Evolutionary conservation across 768 basidiomycete species (phyloP).

Genomic region (Panaeolus papilionaceus): DNA sequence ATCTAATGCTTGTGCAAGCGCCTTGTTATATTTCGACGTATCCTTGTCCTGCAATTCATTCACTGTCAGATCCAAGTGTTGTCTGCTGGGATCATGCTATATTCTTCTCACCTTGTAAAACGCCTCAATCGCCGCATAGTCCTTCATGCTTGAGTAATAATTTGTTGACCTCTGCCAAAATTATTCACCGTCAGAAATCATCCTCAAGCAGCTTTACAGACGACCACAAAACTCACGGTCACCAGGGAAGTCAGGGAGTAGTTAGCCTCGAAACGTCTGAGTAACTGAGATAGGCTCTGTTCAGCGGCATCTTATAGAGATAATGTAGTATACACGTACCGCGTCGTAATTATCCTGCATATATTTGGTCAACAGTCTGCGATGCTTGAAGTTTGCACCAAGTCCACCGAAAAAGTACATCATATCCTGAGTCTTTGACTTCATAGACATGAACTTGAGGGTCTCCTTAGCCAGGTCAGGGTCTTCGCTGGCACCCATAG

Average conservation of each 20-base stretch:
- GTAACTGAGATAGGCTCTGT: constrained; percentile 46
- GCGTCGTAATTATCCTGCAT: constrained; percentile 73
- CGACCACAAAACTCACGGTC: constrained; percentile 44
- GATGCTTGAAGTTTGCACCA: constrained; percentile 58
- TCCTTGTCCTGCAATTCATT: constrained; percentile 58
- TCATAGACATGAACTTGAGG: constrained; percentile 62
- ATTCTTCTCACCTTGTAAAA: constrained; percentile 74
- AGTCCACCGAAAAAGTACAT: constrained; percentile 69
- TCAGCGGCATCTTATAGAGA: background rate
- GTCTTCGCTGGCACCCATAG: constrained; percentile 67
- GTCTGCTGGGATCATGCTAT: constrained; percentile 22
- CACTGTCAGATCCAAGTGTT: constrained; percentile 20
- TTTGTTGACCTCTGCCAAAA: constrained; percentile 39
- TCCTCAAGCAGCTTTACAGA: background rate
- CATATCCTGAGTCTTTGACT: constrained; percentile 66
- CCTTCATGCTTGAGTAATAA: constrained; percentile 66
- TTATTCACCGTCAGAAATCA: constrained; percentile 3
- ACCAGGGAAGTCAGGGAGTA: constrained; percentile 61
- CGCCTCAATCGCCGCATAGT: constrained; percentile 61
- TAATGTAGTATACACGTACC: constrained; percentile 44
- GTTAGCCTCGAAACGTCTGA: constrained; percentile 75
- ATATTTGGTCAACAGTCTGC: constrained; percentile 61
- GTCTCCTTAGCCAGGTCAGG: constrained; percentile 63
- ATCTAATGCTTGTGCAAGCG: constrained; percentile 73
- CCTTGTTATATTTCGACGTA: constrained; percentile 69